These are phyloP conservation scores for Cyberlindnera euphorbiiphila DNA, from an alignment of 805 yeast genomes.

Conservation along the genomic window DNA sequence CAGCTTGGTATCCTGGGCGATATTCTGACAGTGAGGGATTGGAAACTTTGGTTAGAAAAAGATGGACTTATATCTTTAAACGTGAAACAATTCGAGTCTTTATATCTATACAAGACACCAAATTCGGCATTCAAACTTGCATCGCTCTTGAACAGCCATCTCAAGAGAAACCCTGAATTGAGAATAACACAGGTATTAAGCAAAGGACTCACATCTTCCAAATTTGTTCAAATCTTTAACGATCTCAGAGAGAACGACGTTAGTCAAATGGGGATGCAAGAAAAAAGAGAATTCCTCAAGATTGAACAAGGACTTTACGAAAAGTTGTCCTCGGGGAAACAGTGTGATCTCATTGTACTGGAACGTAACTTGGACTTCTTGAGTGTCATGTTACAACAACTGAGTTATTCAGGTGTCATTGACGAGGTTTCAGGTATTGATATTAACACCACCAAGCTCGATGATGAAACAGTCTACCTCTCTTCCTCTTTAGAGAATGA, in stretches of 20 bases:
- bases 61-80: slow-evolving; percentile 15
- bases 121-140: slow-evolving; percentile 30
- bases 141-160: slow-evolving; percentile 39
- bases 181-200: slow-evolving; percentile 47
- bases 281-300: slow-evolving; percentile 28
- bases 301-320: slow-evolving; percentile 31
- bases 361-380: slow-evolving; percentile 76
- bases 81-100: slow-evolving; percentile 27
- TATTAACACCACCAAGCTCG: slow-evolving; percentile 33
- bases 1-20: slow-evolving; percentile 20
- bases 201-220: slow-evolving; percentile 53
- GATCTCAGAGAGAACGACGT: slow-evolving; percentile 29
- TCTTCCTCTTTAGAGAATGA: slow-evolving; percentile 4
- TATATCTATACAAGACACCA: slow-evolving; percentile 36
- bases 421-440: slow-evolving; percentile 64
- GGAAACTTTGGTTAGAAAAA: slow-evolving; percentile 17
- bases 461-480: slow-evolving; percentile 21
- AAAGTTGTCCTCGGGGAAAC: slow-evolving; percentile 38
- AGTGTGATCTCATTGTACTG: slow-evolving; percentile 68
- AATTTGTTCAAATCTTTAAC: slow-evolving; percentile 42
- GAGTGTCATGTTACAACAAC: slow-evolving; percentile 68
- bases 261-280: slow-evolving; percentile 32
- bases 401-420: slow-evolving; percentile 78
- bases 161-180: slow-evolving; percentile 44
- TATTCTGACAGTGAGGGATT: slow-evolving; percentile 12